Percentiles rank a stretch among this genome's conserved stretches.
Conservation (phyloP, 2,329 filamentous ascomycete genomes). For the Setomelanomma holmii region DNA sequence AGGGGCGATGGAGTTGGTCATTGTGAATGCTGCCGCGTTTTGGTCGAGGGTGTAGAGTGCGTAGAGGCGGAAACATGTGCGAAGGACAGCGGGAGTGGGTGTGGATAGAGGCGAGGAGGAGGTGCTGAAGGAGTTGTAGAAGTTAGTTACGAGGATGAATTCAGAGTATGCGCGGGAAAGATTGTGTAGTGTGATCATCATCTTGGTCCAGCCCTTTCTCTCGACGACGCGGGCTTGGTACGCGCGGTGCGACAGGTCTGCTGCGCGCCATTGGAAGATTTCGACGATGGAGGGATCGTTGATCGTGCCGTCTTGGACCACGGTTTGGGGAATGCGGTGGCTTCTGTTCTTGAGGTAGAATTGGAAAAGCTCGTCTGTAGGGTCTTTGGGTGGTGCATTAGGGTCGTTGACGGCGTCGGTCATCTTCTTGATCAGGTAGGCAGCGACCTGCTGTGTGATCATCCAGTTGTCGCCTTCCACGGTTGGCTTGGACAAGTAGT, state of each 20-base stretch:
- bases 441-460: slow-evolving; percentile 62
- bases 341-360: slow-evolving; percentile 47
- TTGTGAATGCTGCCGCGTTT: slow-evolving; percentile 55
- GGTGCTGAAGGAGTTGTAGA: slow-evolving; percentile 50
- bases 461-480: slow-evolving; percentile 66
- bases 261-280: slow-evolving; percentile 55
- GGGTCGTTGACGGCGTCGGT: slow-evolving; percentile 47
- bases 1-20: slow-evolving; percentile 52
- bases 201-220: slow-evolving; percentile 57
- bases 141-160: slow-evolving; percentile 57
- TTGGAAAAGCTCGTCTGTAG: slow-evolving; percentile 52
- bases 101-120: slow-evolving; percentile 29
- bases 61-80: slow-evolving; percentile 57
- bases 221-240: slow-evolving; percentile 55
- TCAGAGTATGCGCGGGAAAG: slow-evolving; percentile 57
- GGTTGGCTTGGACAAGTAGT: slow-evolving; percentile 61
- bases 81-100: slow-evolving; percentile 44
- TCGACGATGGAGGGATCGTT: slow-evolving; percentile 52
- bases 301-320: slow-evolving; percentile 35
- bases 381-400: slow-evolving; percentile 42
- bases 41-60: slow-evolving; percentile 57
- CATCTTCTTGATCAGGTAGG: slow-evolving; percentile 62
- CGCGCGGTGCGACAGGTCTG: slow-evolving; percentile 52
- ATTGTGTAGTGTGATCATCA: slow-evolving; percentile 53
- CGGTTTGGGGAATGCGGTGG: slow-evolving; percentile 32